phyloP scores from a whole-genome alignment of 345 rosid species.

The Citrus reticulata region DNA sequence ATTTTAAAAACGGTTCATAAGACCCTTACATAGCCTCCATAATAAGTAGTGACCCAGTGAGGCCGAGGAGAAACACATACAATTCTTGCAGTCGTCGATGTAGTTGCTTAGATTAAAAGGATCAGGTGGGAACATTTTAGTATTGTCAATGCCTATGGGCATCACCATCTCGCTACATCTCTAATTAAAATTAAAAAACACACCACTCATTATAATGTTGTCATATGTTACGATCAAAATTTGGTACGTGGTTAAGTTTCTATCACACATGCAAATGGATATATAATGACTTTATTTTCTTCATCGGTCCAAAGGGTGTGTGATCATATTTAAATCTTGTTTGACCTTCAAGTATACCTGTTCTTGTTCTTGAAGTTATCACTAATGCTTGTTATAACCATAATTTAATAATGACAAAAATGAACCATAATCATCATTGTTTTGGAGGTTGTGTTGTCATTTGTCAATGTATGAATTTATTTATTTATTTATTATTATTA shows the following conservation, averaged over 20 bases:
- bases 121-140: conserved; percentile 30
- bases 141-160: conserved; percentile 28
- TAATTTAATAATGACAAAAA: too few relatives aligned
- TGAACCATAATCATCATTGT: too few relatives aligned
- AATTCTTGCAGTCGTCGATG: background rate
- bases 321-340: too few relatives aligned
- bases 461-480: too few relatives aligned
- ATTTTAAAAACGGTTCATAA: background rate
- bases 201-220: background rate
- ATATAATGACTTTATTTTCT: too few relatives aligned
- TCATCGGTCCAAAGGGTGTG: background rate
- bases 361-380: background rate
- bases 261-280: too few relatives aligned
- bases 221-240: too few relatives aligned
- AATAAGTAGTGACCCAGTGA: conserved; percentile 50
- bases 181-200: conserved; percentile 1
- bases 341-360: too few relatives aligned
- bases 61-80: conserved; percentile 41
- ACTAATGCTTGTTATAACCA: too few relatives aligned
- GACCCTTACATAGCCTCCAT: conserved; percentile 40
- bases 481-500: too few relatives aligned
- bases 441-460: too few relatives aligned
- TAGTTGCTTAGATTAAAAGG: conserved; percentile 19
- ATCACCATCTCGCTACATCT: conserved; percentile 52
- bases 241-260: background rate